phyloP scores from a whole-genome alignment of 192 early-diverging fungal genomes.

The Kappamyces sp. region DNA sequence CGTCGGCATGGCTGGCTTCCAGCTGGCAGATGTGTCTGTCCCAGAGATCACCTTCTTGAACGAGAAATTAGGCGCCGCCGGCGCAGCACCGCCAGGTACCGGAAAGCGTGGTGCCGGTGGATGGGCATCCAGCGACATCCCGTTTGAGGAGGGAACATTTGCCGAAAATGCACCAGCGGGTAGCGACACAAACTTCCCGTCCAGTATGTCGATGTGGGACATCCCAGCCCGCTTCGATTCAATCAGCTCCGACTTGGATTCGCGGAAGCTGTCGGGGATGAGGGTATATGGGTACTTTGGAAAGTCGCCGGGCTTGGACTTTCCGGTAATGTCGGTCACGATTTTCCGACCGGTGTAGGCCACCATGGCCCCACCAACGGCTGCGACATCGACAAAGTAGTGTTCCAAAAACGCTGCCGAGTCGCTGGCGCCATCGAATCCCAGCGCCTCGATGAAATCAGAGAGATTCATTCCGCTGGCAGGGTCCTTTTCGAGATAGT shows the following conservation, averaged over 20 bases:
- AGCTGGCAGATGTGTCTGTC: too few relatives aligned
- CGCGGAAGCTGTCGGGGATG: constrained; percentile 8
- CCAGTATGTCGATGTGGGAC: neutral
- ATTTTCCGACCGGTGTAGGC: constrained; percentile 32
- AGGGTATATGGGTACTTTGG: constrained; percentile 9
- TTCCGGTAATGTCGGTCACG: constrained; percentile 10
- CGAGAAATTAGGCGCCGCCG: too few relatives aligned
- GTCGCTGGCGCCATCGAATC: constrained; percentile 56
- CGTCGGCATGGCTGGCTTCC: too few relatives aligned
- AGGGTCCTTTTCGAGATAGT: constrained; percentile 44
- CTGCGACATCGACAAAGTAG: constrained; percentile 25
- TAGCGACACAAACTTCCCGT: neutral
- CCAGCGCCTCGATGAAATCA: constrained; percentile 48
- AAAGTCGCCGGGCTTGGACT: neutral
- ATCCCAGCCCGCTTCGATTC: constrained; percentile 2
- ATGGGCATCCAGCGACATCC: too few relatives aligned
- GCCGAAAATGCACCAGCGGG: too few relatives aligned
- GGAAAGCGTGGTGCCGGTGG: too few relatives aligned
- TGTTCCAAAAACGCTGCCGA: constrained; percentile 27
- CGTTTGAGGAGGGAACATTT: too few relatives aligned
- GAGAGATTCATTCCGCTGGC: constrained; percentile 39
- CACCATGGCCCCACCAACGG: constrained; percentile 15
- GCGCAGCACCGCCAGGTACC: too few relatives aligned
- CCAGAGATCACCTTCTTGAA: too few relatives aligned
- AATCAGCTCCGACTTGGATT: neutral